Evolutionary conservation across 2,329 filamentous ascomycete species (phyloP).

Genomic region (Hypoxylon sp.): DNA sequence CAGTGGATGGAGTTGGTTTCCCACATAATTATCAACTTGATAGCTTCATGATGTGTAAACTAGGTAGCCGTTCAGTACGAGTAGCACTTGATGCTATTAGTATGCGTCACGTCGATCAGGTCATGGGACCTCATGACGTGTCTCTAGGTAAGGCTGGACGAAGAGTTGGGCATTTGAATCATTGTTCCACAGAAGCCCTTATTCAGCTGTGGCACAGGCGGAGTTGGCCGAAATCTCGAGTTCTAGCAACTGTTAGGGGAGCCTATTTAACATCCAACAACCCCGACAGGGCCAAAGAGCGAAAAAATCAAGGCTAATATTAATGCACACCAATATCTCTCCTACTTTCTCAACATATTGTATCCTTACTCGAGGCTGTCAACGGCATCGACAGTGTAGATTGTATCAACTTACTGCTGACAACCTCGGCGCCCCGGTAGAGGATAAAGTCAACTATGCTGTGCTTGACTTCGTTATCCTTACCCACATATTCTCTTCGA

Average conservation of each 20-base stretch:
- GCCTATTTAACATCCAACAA: too few species aligned
- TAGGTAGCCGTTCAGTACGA: not conserved
- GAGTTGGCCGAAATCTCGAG: not conserved
- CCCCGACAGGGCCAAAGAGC: too few species aligned
- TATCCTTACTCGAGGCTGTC: not conserved
- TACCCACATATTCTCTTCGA: slow-evolving; percentile 52
- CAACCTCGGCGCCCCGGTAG: not conserved
- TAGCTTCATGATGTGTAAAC: not conserved
- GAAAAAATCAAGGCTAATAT: too few species aligned
- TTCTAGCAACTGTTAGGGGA: slow-evolving; percentile 37
- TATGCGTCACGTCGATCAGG: not conserved
- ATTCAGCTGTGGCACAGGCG: not conserved
- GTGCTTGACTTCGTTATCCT: slow-evolving; percentile 41
- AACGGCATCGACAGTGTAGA: too few species aligned
- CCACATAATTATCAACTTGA: not conserved
- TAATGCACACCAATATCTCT: too few species aligned
- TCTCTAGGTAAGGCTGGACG: not conserved
- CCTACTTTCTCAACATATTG: not conserved
- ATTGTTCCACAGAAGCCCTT: not conserved
- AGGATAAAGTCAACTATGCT: slow-evolving; percentile 3
- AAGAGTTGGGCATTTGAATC: not conserved
- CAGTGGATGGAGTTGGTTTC: not conserved
- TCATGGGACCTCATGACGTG: not conserved
- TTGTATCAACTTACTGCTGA: not conserved
- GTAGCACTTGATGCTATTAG: not conserved